Base-by-base conservation (phyloP, 495 filamentous ascomycete species). In the Penicillium roqueforti region DNA sequence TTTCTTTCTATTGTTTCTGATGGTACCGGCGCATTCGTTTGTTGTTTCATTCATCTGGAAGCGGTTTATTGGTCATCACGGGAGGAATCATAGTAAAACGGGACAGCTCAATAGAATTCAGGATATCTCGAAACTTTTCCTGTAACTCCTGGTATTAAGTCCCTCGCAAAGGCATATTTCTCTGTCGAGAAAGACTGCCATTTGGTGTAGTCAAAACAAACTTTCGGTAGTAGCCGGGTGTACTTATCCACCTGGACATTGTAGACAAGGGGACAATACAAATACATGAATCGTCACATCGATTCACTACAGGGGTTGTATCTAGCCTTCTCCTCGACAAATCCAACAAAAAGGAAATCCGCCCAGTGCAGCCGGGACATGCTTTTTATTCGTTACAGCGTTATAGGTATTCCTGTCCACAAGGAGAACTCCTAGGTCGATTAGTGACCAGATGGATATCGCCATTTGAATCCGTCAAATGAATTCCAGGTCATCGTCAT, bases 401-500 rank as follows among this genome's bases (percentile, higher is more conserved):
- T 58, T 20, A 61, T 48, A 10, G 37, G 10, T 44, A 34, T 41
- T 28, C 36, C 39, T 14, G 4, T 2, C 7, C 36, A 20, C 23
- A 48, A 38, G 3, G 11, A 3, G 4, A 31, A 34, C n/a, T n/a
- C 32, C 13, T 6, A 1, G 5, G 16, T 14, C 9, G 19, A 16
- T 31, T 41, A 25, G 36, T 38, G 18, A 40, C 9, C 26, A n/a
- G 11, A 34, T 28, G 10, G 31, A 36, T 8, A 1, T 36, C 6
- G 28, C 22, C 9, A 36, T 19, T 25, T 3, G n/a, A 42, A 28
- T 40, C 9, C 10, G 44, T 72, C 66, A 80, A 53, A 81, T 67
- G 57, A 83, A 81, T 53, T 82, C 81, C 50, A 83, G 62, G 57
- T 80, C 79, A 47, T 82, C 78, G 46, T 78, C 71, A 31, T 75